Evolutionary conservation across 164 flowering plant genomes (phyloP).

Genomic region (Nymphaea thermarum): DNA sequence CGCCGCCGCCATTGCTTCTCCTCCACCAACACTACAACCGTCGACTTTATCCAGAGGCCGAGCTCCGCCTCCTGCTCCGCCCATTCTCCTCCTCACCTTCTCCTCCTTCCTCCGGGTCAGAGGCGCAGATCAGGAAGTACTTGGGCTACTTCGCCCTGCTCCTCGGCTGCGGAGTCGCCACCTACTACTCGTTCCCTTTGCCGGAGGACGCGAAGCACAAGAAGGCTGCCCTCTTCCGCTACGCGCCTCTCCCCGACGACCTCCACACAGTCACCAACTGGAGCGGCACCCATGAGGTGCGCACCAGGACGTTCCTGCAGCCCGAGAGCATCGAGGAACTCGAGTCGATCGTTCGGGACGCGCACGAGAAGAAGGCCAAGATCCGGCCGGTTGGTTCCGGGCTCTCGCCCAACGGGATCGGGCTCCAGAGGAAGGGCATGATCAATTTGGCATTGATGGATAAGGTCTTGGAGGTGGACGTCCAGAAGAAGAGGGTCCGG

Average conservation of each 20-base stretch:
- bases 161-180: slow-evolving; percentile 69
- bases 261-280: slow-evolving; percentile 93
- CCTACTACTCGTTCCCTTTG: slow-evolving; percentile 97
- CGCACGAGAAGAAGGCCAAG: slow-evolving; percentile 39
- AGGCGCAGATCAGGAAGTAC: slow-evolving; percentile 70
- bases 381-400: slow-evolving; percentile 95
- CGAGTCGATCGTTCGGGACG: slow-evolving; percentile 49
- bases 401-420: slow-evolving; percentile 89
- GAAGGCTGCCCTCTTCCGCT: slow-evolving; percentile 77
- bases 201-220: slow-evolving; percentile 80
- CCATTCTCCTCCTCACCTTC: slow-evolving; percentile 20
- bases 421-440: slow-evolving; percentile 80
- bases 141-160: slow-evolving; percentile 71
- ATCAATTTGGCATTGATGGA: slow-evolving; percentile 91
- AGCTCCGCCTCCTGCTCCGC: slow-evolving; percentile 8
- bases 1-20: no score
- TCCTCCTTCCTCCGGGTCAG: slow-evolving; percentile 29
- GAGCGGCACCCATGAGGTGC: slow-evolving; percentile 98
- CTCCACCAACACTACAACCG: no score
- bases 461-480: slow-evolving; percentile 77
- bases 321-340: slow-evolving; percentile 60
- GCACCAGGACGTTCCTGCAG: slow-evolving; percentile 62
- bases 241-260: slow-evolving; percentile 89
- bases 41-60: slow-evolving; percentile 1
- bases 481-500: slow-evolving; percentile 60